Conservation (phyloP, 2,329 filamentous ascomycete genomes). For the Penicillium brasilianum region DNA sequence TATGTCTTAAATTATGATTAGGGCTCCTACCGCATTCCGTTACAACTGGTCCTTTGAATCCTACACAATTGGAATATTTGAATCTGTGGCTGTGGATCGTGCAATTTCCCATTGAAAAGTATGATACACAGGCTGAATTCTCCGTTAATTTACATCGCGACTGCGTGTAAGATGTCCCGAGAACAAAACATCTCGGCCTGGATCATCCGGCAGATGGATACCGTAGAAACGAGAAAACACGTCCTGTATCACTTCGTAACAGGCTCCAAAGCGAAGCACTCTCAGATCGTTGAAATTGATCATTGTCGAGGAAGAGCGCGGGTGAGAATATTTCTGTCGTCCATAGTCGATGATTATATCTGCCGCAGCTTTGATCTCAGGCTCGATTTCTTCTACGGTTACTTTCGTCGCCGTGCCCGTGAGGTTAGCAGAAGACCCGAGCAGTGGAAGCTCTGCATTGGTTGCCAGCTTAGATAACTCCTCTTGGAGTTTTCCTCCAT, state of each 20-base stretch:
- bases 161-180: slow-evolving; percentile 20
- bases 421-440: slow-evolving; percentile 41
- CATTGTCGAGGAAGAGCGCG: slow-evolving; percentile 36
- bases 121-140: no score
- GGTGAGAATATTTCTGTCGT: slow-evolving; percentile 30
- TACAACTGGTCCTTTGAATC: no score
- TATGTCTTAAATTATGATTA: no score
- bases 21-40: no score
- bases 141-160: not conserved
- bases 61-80: no score
- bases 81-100: no score
- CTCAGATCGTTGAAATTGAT: slow-evolving; percentile 33
- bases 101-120: no score
- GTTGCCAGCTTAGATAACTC: slow-evolving; percentile 33
- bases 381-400: slow-evolving; percentile 37
- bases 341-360: slow-evolving; percentile 43
- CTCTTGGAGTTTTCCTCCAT: slow-evolving; percentile 34
- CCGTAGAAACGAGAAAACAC: slow-evolving; percentile 28
- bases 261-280: slow-evolving; percentile 37
- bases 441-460: slow-evolving; percentile 27
- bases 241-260: slow-evolving; percentile 38
- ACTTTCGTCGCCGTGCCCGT: slow-evolving; percentile 37
- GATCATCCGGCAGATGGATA: slow-evolving; percentile 28
- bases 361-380: slow-evolving; percentile 33
- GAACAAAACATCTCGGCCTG: slow-evolving; percentile 16